These are phyloP conservation scores for Pseudoneurospora amorphoporcata DNA, from an alignment of 495 filamentous ascomycete species.

Conservation along the genomic window DNA sequence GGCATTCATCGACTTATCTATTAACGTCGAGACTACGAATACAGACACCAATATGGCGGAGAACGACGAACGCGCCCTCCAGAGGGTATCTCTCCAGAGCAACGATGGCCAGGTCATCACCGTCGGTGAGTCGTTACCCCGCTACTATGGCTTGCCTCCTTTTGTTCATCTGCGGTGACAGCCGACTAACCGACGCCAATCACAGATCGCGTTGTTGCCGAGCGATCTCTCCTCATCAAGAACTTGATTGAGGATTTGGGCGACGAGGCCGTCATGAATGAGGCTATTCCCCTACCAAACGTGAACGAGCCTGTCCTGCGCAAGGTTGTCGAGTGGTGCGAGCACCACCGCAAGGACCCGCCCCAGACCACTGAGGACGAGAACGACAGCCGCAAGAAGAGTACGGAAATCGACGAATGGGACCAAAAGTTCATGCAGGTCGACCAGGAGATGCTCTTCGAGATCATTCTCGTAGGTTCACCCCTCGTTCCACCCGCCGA, in stretches of 20 bases:
- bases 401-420: slow-evolving; percentile 98
- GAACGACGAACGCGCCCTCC: slow-evolving; percentile 4
- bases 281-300: slow-evolving; percentile 71
- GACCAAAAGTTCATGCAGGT: slow-evolving; percentile 99
- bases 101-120: slow-evolving; percentile 9
- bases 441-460: slow-evolving; percentile 98
- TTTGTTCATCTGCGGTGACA: background rate
- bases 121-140: slow-evolving; percentile 9
- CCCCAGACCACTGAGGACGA: slow-evolving; percentile 70
- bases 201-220: slow-evolving; percentile 67
- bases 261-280: slow-evolving; percentile 48
- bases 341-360: slow-evolving; percentile 84
- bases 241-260: slow-evolving; percentile 94
- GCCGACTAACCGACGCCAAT: background rate
- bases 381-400: slow-evolving; percentile 91
- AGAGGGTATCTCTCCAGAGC: slow-evolving; percentile 11
- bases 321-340: slow-evolving; percentile 97
- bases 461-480: slow-evolving; percentile 83
- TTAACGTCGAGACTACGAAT: background rate
- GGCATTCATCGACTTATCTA: background rate
- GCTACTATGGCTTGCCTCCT: background rate
- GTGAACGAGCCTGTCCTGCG: slow-evolving; percentile 88
- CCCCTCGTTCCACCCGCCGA: background rate
- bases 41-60: slow-evolving; percentile 8
- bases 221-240: slow-evolving; percentile 92